phyloP scores from a whole-genome alignment of 441 rosid genomes.

The Corymbia calophylla region DNA sequence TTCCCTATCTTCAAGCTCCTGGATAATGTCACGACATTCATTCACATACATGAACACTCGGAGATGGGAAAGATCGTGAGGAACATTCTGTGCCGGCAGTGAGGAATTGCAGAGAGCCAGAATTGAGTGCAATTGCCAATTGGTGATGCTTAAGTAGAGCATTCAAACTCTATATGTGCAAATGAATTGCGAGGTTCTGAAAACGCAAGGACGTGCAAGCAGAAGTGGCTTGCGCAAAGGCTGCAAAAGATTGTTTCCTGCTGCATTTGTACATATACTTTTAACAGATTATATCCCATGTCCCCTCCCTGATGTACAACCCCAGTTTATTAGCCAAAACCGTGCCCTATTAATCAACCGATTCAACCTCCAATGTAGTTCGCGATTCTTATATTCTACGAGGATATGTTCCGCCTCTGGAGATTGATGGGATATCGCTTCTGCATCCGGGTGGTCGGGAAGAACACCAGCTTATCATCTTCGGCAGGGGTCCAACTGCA shows the following conservation, averaged over 20 bases:
- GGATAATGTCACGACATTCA: not conserved
- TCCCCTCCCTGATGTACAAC: not conserved
- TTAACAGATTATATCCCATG: not conserved
- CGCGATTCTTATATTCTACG: not conserved
- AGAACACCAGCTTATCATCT: constrained; percentile 82
- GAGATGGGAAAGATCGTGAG: not conserved
- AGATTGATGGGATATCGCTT: constrained; percentile 80
- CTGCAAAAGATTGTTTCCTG: not conserved
- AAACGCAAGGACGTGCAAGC: not conserved
- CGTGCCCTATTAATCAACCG: not conserved
- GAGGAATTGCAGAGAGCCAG: not conserved
- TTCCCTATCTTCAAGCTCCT: not conserved
- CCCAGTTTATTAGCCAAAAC: not conserved
- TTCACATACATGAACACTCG: not conserved
- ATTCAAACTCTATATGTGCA: not conserved
- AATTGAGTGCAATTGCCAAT: not conserved
- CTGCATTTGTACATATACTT: not conserved
- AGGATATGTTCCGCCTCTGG: constrained; percentile 27
- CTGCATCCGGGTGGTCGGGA: constrained; percentile 88
- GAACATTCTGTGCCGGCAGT: not conserved
- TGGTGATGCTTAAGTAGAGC: not conserved
- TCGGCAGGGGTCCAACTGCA: constrained; percentile 86
- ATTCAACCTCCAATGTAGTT: constrained; percentile 4
- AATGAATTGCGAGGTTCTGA: not conserved
- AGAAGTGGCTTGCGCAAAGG: not conserved